Conservation (phyloP, 768 basidiomycete species). For the Pholiota conissans region DNA sequence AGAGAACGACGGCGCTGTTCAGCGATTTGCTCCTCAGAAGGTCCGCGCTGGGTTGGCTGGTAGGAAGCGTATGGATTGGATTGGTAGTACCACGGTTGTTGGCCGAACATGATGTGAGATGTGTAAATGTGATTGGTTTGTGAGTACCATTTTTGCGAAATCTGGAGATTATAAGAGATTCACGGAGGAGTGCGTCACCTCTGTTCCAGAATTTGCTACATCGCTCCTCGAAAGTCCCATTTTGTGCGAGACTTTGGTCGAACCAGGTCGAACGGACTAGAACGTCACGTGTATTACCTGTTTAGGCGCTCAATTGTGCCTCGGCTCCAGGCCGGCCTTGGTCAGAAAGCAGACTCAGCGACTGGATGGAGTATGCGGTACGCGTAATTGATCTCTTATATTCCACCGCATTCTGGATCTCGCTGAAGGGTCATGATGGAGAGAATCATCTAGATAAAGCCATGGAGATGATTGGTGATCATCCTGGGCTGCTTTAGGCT, state of each 20-base stretch:
- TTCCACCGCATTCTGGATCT: not conserved
- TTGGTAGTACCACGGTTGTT: conserved; percentile 26
- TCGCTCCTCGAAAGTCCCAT: not conserved
- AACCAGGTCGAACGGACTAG: conserved; percentile 20
- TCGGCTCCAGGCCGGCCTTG: not conserved
- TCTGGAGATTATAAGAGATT: conserved; percentile 11
- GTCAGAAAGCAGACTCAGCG: not conserved
- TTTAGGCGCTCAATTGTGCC: not conserved
- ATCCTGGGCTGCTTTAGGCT: no score
- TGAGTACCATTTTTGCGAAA: not conserved
- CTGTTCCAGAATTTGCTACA: conserved; percentile 20
- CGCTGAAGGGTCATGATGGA: not conserved
- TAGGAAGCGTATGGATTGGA: conserved; percentile 27
- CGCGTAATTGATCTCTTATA: not conserved
- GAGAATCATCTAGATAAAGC: no score
- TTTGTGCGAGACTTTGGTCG: conserved; percentile 10
- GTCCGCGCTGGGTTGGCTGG: conserved; percentile 11
- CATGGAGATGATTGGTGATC: no score
- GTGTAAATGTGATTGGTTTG: conserved; percentile 1
- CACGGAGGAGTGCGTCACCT: conserved; percentile 7
- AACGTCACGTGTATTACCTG: conserved; percentile 15
- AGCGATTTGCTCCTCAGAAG: conserved; percentile 14
- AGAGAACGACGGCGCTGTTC: conserved; percentile 27
- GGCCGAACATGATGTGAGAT: conserved; percentile 22
- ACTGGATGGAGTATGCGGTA: no score